Evolutionary conservation across 352 stramenopile genomes (phyloP), one percentile per base, ranked within the genome.

Genomic region (Thalassiosira hispida): DNA sequence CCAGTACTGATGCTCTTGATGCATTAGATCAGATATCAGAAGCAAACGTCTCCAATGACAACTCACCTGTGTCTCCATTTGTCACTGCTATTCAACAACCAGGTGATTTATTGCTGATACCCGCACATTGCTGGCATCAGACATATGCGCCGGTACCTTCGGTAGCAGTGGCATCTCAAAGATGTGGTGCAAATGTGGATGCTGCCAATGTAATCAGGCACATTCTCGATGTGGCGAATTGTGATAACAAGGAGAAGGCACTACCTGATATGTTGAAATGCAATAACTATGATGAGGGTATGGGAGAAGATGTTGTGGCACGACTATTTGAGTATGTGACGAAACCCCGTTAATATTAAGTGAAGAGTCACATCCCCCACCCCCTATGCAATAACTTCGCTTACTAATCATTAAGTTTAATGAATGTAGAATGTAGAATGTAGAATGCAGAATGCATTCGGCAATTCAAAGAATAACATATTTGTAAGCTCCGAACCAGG

Each of bases 71-170:
- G 35, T 8, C 33, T 38, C 33, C 29, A 22, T 72, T 81, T 46
- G 22, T 71, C 18, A 73, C 64, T 18, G 65, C 65, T 6, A 72
- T 73, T 23, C 73, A 75, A 68, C 61, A 62, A 68, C 18, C 65
- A 14, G 73, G 73, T 47, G 82, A 89, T 71, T 49, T 89, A 11
- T 46, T 89, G 1, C 16, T 89, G 0, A 89, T 89, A 47, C 82
- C 82, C 23, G 73, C 77, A 20, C 70, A 84, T 51, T 89, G 73
- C 55, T 89, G 78, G 77, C 82, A 89, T 67, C 82, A 89, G 72
- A 89, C 77, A 11, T 86, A 84, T 63, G 77, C 73, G 0, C 72
- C 77, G 7, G 65, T 82, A 27, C 82, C 82, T 53, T 84, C 73
- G 38, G n/a, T 86, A 23, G 77, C 82, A 31, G 60, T 89, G 9